Evolutionary conservation across 208 protist species (phyloP), one percentile per base, ranked within the genome.

Genomic region (Leishmania tarentolae): DNA sequence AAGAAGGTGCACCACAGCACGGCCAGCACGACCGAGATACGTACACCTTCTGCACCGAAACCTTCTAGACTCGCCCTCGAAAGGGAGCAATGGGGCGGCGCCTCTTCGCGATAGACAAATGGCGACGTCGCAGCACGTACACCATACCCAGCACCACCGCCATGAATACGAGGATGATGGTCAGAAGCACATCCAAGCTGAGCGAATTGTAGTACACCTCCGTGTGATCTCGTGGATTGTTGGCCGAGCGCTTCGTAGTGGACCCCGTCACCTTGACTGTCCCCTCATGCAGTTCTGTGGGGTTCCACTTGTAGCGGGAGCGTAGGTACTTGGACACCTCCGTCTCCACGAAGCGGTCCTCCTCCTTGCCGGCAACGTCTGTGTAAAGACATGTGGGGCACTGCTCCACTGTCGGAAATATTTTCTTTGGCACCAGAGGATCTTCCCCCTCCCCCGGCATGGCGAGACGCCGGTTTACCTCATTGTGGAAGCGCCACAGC

Each of bases 401-500:
- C 70, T 82, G 57, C 50, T 66, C 70, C 6, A 28, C 11, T 0
- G 65, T 50, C 0, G 92, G 92, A 68, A 94, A 95, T 24, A 82
- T 82, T 47, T 83, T 53, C 85, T 95, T 95, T 8, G 90, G 90
- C 70, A 95, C 92, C 4, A 88, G 81, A 11, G 92, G 92, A 57
- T 95, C 92, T 2, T 70, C 79, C 6, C 84, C 88, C 11, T 74
- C 77, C 42, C 61, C 66, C 15, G 78, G 83, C 2, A 76, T 73
- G 19, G 76, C 77, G 7, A 95, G 89, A 68, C 81, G 80, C 59
- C 75, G 74, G 82, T 95, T 95, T 46, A 92, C 92, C 3, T 79
- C n/a, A 71, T 95, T 95, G 85, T 95, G 92, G 73, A 89, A 88
- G n/a, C 82, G 79, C 92, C 92, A 95, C 28, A 95, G 82, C 83